Conservation (phyloP, 805 yeast genomes). For the Millerozyma acaciae region DNA sequence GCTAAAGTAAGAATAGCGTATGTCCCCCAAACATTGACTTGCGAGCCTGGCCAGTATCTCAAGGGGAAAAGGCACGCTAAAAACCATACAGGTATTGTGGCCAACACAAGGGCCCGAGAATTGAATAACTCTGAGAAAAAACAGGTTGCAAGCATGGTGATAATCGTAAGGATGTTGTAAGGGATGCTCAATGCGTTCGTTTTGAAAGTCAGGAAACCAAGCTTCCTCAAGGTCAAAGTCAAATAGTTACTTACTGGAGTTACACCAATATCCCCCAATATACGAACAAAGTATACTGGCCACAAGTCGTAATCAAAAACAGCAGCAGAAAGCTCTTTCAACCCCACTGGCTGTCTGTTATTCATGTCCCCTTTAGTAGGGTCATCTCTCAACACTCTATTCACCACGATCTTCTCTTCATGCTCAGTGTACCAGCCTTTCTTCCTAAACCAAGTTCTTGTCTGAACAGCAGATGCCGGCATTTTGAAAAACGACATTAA, state of each 20-base stretch:
- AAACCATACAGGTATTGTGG: conserved; percentile 18
- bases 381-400: conserved; percentile 24
- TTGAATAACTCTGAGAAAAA: conserved; percentile 23
- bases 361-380: conserved; percentile 29
- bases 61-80: conserved; percentile 19
- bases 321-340: conserved; percentile 14
- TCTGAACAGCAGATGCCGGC: conserved; percentile 55
- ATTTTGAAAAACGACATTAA: conserved; percentile 39
- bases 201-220: conserved; percentile 52
- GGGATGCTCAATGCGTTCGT: conserved; percentile 55
- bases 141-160: conserved; percentile 19
- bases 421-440: conserved; percentile 34
- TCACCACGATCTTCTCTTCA: conserved; percentile 25
- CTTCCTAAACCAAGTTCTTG: conserved; percentile 47
- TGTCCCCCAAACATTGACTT: conserved; percentile 39
- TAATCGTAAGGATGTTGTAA: conserved; percentile 25
- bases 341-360: conserved; percentile 22
- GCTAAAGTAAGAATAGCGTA: conserved; percentile 35
- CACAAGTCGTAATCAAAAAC: conserved; percentile 22
- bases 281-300: conserved; percentile 33
- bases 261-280: conserved; percentile 26
- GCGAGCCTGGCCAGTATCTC: conserved; percentile 41
- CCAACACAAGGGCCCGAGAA: conserved; percentile 14
- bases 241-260: conserved; percentile 31
- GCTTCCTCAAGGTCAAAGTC: conserved; percentile 42